Evolutionary conservation across 2,329 filamentous ascomycete species (phyloP).

Genomic region (Fusarium sp.): DNA sequence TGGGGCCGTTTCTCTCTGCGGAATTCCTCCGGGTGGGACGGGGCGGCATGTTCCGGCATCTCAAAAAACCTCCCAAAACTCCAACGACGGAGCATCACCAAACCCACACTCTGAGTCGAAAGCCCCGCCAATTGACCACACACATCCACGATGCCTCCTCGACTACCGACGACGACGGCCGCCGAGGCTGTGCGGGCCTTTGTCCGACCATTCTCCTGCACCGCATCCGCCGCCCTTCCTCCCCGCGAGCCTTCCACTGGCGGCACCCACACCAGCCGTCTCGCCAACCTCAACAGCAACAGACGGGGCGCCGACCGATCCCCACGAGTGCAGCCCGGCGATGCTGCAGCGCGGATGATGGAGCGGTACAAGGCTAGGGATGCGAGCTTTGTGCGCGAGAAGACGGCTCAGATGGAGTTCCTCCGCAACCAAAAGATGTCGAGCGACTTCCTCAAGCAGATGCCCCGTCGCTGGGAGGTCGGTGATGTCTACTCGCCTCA

Average conservation of each 20-base stretch:
- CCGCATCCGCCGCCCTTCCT: slow-evolving; percentile 38
- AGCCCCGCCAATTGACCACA: slow-evolving; percentile 22
- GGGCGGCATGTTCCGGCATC: slow-evolving; percentile 32
- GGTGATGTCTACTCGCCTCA: slow-evolving; percentile 94
- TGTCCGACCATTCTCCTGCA: slow-evolving; percentile 48
- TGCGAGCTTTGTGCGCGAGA: slow-evolving; percentile 39
- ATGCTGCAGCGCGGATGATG: slow-evolving; percentile 46
- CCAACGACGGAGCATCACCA: slow-evolving; percentile 33
- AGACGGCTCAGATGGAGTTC: slow-evolving; percentile 52
- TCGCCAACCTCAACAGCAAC: slow-evolving; percentile 39
- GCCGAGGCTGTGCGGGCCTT: slow-evolving; percentile 27
- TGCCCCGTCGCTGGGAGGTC: slow-evolving; percentile 76
- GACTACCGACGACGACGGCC: slow-evolving; percentile 48
- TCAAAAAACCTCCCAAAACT: slow-evolving; percentile 45
- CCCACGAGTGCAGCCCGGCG: slow-evolving; percentile 31
- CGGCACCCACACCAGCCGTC: slow-evolving; percentile 29
- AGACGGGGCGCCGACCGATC: slow-evolving; percentile 1
- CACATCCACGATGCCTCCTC: slow-evolving; percentile 54
- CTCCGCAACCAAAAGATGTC: slow-evolving; percentile 55
- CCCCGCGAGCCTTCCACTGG: slow-evolving; percentile 35
- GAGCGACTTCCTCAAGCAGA: slow-evolving; percentile 70
- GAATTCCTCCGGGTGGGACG: slow-evolving; percentile 36
- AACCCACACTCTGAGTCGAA: not conserved
- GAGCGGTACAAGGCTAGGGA: slow-evolving; percentile 41
- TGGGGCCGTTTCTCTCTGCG: slow-evolving; percentile 37